Percentiles rank a stretch among this genome's conserved stretches.
Conservation (phyloP, 495 filamentous ascomycete genomes). For the Chaetomium cochliodes region DNA sequence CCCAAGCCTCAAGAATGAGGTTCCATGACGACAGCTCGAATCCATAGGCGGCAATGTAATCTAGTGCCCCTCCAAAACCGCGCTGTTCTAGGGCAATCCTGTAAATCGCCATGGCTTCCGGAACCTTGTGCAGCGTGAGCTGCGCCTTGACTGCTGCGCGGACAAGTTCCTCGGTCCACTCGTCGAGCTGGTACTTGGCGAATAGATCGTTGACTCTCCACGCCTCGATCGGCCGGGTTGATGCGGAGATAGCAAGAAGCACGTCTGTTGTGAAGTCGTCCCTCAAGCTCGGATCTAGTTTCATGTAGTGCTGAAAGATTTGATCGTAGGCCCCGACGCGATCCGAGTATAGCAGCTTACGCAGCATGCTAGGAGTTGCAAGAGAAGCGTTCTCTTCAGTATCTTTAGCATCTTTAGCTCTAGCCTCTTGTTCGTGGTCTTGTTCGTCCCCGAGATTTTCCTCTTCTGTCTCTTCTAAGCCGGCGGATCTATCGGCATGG, state of each 20-base stretch:
- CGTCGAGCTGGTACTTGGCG: conserved; percentile 2
- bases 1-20: conserved; percentile 27
- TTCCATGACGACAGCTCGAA: conserved; percentile 30
- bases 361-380: neutral
- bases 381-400: neutral
- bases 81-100: conserved; percentile 21
- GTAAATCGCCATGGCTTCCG: conserved; percentile 27
- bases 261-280: conserved; percentile 21
- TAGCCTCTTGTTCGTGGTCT: conserved; percentile 2
- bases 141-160: conserved; percentile 29
- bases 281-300: conserved; percentile 24
- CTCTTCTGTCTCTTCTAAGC: conserved; percentile 4
- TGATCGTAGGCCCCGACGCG: conserved; percentile 25
- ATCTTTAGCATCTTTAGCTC: neutral
- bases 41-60: conserved; percentile 29
- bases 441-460: conserved; percentile 13
- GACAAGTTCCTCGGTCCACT: conserved; percentile 33
- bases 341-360: conserved; percentile 8
- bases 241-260: conserved; percentile 29
- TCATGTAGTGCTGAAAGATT: conserved; percentile 31
- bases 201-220: conserved; percentile 33
- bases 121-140: conserved; percentile 23
- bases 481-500: neutral
- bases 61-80: conserved; percentile 24
- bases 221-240: conserved; percentile 28